Evolutionary conservation across 2,329 filamentous ascomycete genomes (phyloP).

Genomic region (Ceratocystis lukuohia): DNA sequence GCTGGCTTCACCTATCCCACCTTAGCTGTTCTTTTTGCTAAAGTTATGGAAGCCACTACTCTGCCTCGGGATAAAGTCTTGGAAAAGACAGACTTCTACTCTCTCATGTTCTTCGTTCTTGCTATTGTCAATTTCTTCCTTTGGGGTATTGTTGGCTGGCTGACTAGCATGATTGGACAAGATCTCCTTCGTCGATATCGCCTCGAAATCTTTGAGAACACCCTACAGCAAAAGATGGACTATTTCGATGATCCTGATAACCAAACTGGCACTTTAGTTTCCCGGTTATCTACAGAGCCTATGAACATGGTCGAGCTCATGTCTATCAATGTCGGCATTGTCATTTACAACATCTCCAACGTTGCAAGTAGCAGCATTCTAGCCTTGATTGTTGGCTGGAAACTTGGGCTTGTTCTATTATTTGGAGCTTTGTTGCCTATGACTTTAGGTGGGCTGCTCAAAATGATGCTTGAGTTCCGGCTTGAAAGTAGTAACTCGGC

Average conservation of each 20-base stretch:
- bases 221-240: constrained; percentile 41
- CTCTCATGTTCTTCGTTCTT: constrained; percentile 43
- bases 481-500: constrained; percentile 33
- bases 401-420: constrained; percentile 35
- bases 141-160: constrained; percentile 31
- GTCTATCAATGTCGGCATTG: constrained; percentile 35
- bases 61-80: constrained; percentile 23
- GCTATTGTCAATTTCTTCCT: constrained; percentile 34
- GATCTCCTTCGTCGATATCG: constrained; percentile 28
- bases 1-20: constrained; percentile 30
- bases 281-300: constrained; percentile 29
- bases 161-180: constrained; percentile 29
- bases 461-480: constrained; percentile 36
- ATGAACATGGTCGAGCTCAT: constrained; percentile 39
- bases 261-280: constrained; percentile 30
- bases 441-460: constrained; percentile 33
- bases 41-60: constrained; percentile 30
- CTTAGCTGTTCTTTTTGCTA: constrained; percentile 32
- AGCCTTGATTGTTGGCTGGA: constrained; percentile 36
- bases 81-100: constrained; percentile 36
- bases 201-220: constrained; percentile 35
- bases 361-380: constrained; percentile 34
- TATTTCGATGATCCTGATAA: constrained; percentile 32
- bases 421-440: constrained; percentile 35
- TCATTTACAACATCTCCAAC: constrained; percentile 35